Base-by-base conservation (phyloP, 2,329 filamentous ascomycete genomes). In the Aspergillus ochraceus region DNA sequence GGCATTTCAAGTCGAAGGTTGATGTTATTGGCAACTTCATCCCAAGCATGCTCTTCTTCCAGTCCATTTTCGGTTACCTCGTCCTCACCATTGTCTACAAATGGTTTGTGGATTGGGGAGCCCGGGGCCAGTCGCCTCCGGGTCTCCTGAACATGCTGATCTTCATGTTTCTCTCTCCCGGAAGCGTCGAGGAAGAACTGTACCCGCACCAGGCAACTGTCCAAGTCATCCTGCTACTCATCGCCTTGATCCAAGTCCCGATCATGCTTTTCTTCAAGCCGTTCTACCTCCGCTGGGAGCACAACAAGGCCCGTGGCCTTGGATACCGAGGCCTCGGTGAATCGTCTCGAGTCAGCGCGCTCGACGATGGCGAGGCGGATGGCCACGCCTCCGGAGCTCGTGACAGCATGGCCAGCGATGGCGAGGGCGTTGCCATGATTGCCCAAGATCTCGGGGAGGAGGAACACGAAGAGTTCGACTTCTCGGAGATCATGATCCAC, bases 1-100 rank as follows among this genome's bases (percentile, higher is more conserved):
- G 89, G 59, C 92, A 97, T 78, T 99, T 98, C 84, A 94, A 93
- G 82, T 91, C 89, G 64, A 91, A 91, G 51, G 91, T 98, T 67
- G 96, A 99, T 71, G 93, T 99, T 68, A 97, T 91, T 87, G 95
- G 92, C 66, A 98, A 98, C 79, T 99, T 99, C 72, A 80, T 99
- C 52, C 95, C 95, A 6, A 94, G 95, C 55, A 97, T 99, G 94
- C 92, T 99, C 71, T 99, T 99, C 82, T 98, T 99, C 86, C 96
- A 99, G 81, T 88, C 92, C 65, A 99, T 99, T 74, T 99, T 99
- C 67, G 95, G 95, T 54, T 99, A 99, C 74, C 86, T 99, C 19
- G 91, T 96, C 52, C 82, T 97, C 72, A 92, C 91, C 71, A 97
- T 99, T 72, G 80, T 99, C 68, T 98, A 96, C 84, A 99, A 99